These are phyloP conservation scores for Phoma sp. DNA, from an alignment of 2,329 filamentous ascomycete species.

Conservation along the genomic window DNA sequence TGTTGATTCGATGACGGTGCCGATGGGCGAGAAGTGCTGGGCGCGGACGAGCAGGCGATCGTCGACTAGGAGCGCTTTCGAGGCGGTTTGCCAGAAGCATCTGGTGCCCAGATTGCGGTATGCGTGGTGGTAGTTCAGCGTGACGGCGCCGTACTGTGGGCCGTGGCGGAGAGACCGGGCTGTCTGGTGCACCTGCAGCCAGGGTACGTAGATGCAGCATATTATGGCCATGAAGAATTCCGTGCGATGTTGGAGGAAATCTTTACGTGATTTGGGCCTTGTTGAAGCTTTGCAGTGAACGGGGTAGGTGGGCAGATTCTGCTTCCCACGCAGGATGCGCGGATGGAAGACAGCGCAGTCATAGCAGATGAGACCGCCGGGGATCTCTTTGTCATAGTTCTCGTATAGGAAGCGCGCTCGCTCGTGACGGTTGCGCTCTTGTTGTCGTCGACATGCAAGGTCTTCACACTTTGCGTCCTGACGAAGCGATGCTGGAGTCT, in stretches of 20 bases:
- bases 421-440: conserved; percentile 2
- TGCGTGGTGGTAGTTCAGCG: background rate
- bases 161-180: conserved; percentile 1
- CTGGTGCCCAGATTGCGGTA: background rate
- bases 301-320: background rate
- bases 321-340: background rate
- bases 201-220: conserved; percentile 1
- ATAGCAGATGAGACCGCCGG: conserved; percentile 1
- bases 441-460: conserved; percentile 1
- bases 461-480: conserved; percentile 4
- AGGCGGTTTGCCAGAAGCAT: conserved; percentile 5
- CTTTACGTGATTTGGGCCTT: background rate
- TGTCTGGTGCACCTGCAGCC: conserved; percentile 4
- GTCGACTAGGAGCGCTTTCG: conserved; percentile 4
- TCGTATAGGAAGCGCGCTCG: conserved; percentile 1
- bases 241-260: background rate
- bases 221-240: background rate
- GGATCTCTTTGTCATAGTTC: conserved; percentile 1
- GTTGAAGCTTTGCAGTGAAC: background rate
- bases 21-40: conserved; percentile 2
- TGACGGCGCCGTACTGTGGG: conserved; percentile 1
- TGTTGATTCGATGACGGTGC: conserved; percentile 3
- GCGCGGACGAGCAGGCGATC: conserved; percentile 3
- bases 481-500: conserved; percentile 2
- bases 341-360: conserved; percentile 1